Evolutionary conservation across 2,329 filamentous ascomycete species (phyloP).

Genomic region (Exophiala bonariae): DNA sequence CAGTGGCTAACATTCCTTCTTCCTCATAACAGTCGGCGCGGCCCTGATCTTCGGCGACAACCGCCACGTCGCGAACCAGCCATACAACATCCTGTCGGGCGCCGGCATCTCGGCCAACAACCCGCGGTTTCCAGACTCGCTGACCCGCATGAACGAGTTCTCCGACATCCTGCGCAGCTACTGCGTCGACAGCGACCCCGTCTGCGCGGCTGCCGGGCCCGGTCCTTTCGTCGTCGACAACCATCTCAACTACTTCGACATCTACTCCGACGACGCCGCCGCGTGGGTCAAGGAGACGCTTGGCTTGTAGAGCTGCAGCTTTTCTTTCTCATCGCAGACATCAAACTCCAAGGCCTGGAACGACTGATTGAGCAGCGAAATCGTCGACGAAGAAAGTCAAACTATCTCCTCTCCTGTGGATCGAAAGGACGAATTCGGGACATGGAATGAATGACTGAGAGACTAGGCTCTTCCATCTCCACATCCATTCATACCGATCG

Average conservation of each 20-base stretch:
- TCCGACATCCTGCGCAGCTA: not conserved
- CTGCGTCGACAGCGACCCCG: conserved; percentile 7
- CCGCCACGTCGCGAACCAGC: conserved; percentile 6
- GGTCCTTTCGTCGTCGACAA: conserved; percentile 1
- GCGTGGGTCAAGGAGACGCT: conserved; percentile 9
- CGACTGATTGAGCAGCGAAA: too few relatives aligned
- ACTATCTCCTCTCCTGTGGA: too few relatives aligned
- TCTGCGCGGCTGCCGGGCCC: conserved; percentile 6
- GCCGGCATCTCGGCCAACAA: conserved; percentile 6
- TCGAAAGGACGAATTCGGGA: too few relatives aligned
- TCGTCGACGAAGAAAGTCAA: too few relatives aligned
- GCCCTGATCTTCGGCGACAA: conserved; percentile 8
- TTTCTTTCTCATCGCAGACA: too few relatives aligned
- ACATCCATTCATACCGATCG: too few relatives aligned
- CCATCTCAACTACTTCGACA: conserved; percentile 15
- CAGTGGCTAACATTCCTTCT: too few relatives aligned
- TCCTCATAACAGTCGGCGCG: conserved; percentile 6
- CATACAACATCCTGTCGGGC: conserved; percentile 8
- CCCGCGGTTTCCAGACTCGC: not conserved
- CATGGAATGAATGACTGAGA: too few relatives aligned
- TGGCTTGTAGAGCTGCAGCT: too few relatives aligned
- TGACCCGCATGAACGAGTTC: conserved; percentile 6
- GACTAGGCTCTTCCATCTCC: too few relatives aligned
- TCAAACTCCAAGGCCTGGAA: too few relatives aligned
- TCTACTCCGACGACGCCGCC: conserved; percentile 9